Evolutionary conservation across 2,329 filamentous ascomycete genomes (phyloP).

Genomic region (Aspergillus candidus): DNA sequence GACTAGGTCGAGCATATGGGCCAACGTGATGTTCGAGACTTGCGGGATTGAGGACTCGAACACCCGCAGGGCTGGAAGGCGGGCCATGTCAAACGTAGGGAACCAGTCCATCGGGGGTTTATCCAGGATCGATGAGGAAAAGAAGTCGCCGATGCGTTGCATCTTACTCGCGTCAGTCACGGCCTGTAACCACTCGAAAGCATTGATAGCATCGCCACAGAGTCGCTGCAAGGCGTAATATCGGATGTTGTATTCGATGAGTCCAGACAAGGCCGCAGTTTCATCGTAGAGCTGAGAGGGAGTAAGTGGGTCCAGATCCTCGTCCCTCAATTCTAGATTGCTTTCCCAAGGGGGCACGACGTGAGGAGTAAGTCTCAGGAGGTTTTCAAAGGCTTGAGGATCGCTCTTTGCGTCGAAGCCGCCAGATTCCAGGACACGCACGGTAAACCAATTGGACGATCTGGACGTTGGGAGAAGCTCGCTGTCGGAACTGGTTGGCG

Average conservation of each 20-base stretch:
- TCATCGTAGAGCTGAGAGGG: conserved; percentile 29
- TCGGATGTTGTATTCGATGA: conserved; percentile 30
- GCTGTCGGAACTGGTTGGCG: conserved; percentile 10
- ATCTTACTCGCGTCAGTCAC: conserved; percentile 33
- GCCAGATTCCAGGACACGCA: conserved; percentile 49
- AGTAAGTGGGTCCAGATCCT: conserved; percentile 17
- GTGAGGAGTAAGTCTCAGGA: conserved; percentile 27
- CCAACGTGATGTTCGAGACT: conserved; percentile 45
- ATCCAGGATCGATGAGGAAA: conserved; percentile 19
- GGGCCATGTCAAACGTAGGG: conserved; percentile 14
- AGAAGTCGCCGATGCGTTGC: conserved; percentile 29
- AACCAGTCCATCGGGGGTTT: conserved; percentile 9
- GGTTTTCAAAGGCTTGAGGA: conserved; percentile 40
- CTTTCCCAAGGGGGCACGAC: conserved; percentile 30
- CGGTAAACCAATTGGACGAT: conserved; percentile 34
- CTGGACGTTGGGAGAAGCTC: conserved; percentile 24
- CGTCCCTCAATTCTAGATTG: conserved; percentile 12
- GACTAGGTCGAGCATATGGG: conserved; percentile 46
- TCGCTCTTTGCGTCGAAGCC: conserved; percentile 41
- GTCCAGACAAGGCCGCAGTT: conserved; percentile 26
- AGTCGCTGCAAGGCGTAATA: conserved; percentile 20
- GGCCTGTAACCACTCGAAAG: conserved; percentile 28
- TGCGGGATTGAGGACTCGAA: conserved; percentile 29
- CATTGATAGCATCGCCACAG: conserved; percentile 22
- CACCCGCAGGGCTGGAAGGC: conserved; percentile 12